phyloP scores from a whole-genome alignment of 306 rosid genomes.

The Echinosophora koreensis region DNA sequence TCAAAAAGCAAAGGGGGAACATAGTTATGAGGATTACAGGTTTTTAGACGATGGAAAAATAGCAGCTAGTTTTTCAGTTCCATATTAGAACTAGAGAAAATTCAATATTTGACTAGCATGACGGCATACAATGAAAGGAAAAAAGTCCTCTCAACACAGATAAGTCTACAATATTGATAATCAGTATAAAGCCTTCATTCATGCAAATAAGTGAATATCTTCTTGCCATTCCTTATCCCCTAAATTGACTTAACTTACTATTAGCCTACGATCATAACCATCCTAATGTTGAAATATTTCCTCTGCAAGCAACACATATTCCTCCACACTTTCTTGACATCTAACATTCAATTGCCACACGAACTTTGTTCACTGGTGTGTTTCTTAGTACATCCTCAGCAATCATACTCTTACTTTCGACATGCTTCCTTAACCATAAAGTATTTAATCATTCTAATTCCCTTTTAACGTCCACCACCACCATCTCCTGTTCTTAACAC shows the following conservation, averaged over 20 bases:
- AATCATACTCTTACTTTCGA: background rate
- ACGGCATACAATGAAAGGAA: background rate
- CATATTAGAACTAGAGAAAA: slow-evolving; percentile 4
- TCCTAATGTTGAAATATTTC: background rate
- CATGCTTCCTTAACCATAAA: background rate
- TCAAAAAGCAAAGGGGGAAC: background rate
- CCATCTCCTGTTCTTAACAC: slow-evolving; percentile 20
- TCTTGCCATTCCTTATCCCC: background rate
- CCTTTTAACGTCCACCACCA: background rate
- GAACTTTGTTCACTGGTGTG: background rate
- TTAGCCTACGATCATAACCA: slow-evolving; percentile 6
- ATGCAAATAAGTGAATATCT: slow-evolving; percentile 18
- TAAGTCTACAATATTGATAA: slow-evolving; percentile 18
- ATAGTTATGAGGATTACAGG: background rate
- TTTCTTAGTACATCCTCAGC: slow-evolving; percentile 18
- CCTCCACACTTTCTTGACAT: slow-evolving; percentile 25
- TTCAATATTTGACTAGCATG: slow-evolving; percentile 27
- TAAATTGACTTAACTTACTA: background rate
- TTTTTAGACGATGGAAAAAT: background rate
- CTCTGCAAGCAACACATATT: background rate
- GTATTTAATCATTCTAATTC: slow-evolving; percentile 15
- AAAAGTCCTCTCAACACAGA: background rate
- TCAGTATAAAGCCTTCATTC: background rate
- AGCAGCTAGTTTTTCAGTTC: background rate
- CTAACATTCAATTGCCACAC: slow-evolving; percentile 17